Evolutionary conservation across 73 alveolate species (phyloP).

Genomic region (Effrenium voratum): DNA sequence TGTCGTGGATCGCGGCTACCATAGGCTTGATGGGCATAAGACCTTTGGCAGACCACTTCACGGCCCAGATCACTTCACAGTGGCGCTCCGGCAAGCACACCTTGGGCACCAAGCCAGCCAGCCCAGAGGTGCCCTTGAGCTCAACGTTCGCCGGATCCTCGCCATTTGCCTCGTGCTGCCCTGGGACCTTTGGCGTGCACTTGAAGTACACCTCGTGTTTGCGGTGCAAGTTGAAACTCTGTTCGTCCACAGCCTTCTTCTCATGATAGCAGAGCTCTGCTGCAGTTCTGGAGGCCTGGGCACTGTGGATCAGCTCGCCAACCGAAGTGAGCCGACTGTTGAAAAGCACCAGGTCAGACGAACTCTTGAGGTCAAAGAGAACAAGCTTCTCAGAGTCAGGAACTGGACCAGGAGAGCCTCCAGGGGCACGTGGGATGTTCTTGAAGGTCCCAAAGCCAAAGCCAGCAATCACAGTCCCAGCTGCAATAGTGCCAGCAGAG

Average conservation of each 20-base stretch:
- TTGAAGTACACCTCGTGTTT: slow-evolving; percentile 1
- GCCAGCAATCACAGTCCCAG: not conserved
- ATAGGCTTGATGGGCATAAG: not conserved
- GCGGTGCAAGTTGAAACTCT: not conserved
- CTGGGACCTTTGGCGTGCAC: not conserved
- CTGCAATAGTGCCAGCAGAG: not conserved
- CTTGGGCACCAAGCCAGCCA: not conserved
- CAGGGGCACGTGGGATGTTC: not conserved
- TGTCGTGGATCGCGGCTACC: not conserved
- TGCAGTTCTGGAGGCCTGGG: not conserved
- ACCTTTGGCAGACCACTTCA: not conserved
- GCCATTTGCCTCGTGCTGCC: not conserved
- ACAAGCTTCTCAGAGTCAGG: not conserved
- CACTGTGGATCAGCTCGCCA: not conserved
- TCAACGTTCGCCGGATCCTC: not conserved
- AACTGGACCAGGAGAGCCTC: not conserved
- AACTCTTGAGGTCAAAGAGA: not conserved
- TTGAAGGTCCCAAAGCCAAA: not conserved
- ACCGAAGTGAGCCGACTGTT: not conserved
- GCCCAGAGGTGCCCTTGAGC: not conserved
- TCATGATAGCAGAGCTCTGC: not conserved
- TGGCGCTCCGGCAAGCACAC: not conserved
- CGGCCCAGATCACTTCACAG: not conserved
- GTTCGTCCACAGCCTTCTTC: not conserved
- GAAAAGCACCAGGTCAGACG: not conserved